Percentiles rank a stretch among this genome's conserved stretches.
Evolutionary conservation across 345 rosid genomes (phyloP).

Genomic region (Triadica sebifera): DNA sequence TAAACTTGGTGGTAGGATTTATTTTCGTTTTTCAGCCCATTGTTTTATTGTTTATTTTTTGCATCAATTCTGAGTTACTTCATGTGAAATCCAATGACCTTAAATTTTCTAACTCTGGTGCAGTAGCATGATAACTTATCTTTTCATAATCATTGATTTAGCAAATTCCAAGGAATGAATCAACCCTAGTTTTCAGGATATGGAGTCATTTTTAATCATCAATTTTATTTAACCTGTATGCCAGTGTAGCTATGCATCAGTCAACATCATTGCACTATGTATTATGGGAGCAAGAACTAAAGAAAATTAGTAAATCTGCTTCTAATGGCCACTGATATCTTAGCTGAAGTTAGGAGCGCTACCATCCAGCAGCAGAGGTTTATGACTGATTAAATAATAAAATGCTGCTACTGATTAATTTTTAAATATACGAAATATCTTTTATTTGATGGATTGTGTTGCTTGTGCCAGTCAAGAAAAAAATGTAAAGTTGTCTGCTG

Average conservation of each 20-base stretch:
- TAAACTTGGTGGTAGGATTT: conserved; percentile 64
- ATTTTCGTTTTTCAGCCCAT: conserved; percentile 1
- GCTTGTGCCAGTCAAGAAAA: too few species aligned
- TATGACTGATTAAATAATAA: too few species aligned
- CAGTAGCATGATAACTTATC: not conserved
- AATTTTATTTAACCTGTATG: not conserved
- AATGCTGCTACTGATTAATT: too few species aligned
- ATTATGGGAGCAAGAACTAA: not conserved
- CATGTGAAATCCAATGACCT: not conserved
- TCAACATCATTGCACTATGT: not conserved
- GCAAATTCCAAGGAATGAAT: not conserved
- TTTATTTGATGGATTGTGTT: too few species aligned
- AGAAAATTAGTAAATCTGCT: not conserved
- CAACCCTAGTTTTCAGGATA: not conserved
- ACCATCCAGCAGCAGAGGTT: too few species aligned
- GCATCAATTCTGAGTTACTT: not conserved
- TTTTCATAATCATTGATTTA: not conserved
- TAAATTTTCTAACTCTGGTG: not conserved
- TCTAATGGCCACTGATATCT: not conserved
- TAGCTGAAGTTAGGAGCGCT: not conserved
- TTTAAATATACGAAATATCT: too few species aligned
- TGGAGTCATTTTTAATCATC: not conserved
- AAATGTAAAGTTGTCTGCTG: too few species aligned
- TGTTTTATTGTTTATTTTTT: not conserved
- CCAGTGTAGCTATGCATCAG: not conserved